These are phyloP conservation scores for Gyromitra esculenta DNA, from an alignment of 2,329 filamentous ascomycete species.

Conservation along the genomic window DNA sequence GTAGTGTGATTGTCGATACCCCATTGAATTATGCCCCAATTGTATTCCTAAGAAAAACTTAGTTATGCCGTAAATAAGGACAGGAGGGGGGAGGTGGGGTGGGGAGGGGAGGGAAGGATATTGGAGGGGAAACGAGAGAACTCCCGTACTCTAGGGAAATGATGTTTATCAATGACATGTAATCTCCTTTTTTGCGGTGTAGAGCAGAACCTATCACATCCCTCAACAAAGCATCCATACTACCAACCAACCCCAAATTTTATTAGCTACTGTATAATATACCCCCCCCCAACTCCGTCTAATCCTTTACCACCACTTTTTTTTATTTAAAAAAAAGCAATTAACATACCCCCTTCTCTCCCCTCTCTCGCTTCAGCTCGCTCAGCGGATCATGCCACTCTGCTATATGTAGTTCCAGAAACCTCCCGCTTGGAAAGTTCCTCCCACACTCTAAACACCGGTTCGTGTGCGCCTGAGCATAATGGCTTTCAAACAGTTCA, in stretches of 20 bases:
- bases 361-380: conserved; percentile 76
- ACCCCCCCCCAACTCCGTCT: no score
- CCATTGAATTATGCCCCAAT: conserved; percentile 84
- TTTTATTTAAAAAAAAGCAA: conserved; percentile 26
- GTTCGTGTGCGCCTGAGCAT: conserved; percentile 80
- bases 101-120: no score
- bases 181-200: conserved; percentile 84
- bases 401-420: conserved; percentile 84
- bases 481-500: conserved; percentile 86
- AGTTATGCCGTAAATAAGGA: conserved; percentile 1
- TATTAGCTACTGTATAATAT: conserved; percentile 16
- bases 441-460: conserved; percentile 83
- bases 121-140: no score
- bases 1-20: conserved; percentile 88
- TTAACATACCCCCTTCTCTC: conserved; percentile 80
- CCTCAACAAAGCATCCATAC: conserved; percentile 90
- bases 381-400: conserved; percentile 84
- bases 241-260: conserved; percentile 59
- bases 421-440: conserved; percentile 86
- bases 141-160: conserved; percentile 73
- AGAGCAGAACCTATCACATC: conserved; percentile 83
- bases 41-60: conserved; percentile 70
- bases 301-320: no score
- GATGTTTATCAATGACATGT: conserved; percentile 93
- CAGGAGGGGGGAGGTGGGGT: not conserved